Evolutionary conservation across 805 yeast species (phyloP), one percentile per base, ranked within the genome.

Genomic region (Yarrowia hollandica): DNA sequence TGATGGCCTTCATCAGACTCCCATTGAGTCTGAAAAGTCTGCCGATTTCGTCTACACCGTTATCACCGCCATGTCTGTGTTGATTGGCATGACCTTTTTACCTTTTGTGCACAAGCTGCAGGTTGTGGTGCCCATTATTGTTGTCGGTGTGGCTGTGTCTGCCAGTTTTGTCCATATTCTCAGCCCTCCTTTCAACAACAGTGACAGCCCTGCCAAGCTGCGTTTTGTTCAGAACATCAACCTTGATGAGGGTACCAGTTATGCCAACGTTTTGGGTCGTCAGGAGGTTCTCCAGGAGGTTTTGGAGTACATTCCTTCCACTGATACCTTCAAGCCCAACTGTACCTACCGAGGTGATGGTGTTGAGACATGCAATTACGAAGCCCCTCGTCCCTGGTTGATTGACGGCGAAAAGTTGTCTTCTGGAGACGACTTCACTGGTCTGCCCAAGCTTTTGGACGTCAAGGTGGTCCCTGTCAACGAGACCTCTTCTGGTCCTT

Each of bases 91-190:
- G 2, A 86, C 92, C 7, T 67, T 84, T 15, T 65, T 86, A 48
- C 90, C 94, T 6, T 88, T 88, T 67, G 72, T 82, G 35, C 86
- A 85, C 72, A 86, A 85, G 67, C 67, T 87, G 57, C 86, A 86
- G 68, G 74, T 79, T 48, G 62, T 80, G 14, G 69, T 82, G 35
- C 76, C 81, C 1, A 21, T 73, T 3, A 66, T 76, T 2, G 68
- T 84, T 19, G 61, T 77, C 0, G 58, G 74, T 10, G 66, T 77
- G 2, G 68, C 79, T 18, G 61, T 77, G 5, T 77, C 81, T 11
- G 66, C 77, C 4, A 62, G 58, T 28, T 63, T 66, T 10, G 60
- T 65, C 1, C 64, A 60, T 34, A 31, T 62, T 10, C 64, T 75
- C 18, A 69, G 74, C 14, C 69, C 71, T 2, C 87, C 96, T n/a